Evolutionary conservation across 192 early-diverging fungal genomes (phyloP).

Genomic region (Umbelopsis isabellina): DNA sequence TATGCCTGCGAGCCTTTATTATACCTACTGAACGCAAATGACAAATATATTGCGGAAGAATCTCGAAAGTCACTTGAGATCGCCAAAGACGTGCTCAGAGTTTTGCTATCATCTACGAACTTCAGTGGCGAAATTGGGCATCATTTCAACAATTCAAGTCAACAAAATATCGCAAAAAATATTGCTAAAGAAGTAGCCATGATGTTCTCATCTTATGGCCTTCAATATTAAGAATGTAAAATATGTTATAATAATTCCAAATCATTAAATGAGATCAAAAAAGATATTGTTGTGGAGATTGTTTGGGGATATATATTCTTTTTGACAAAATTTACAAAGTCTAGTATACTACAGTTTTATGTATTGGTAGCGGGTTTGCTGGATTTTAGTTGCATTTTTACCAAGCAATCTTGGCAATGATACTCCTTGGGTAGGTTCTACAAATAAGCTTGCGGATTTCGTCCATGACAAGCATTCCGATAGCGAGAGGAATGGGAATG

Average conservation of each 20-base stretch:
- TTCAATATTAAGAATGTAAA: too few relatives aligned
- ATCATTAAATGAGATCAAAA: too few relatives aligned
- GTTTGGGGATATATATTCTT: neutral
- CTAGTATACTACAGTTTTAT: neutral
- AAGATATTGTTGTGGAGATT: too few relatives aligned
- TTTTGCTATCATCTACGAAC: neutral
- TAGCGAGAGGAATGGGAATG: constrained; percentile 56
- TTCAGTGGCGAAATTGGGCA: too few relatives aligned
- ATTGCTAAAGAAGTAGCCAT: too few relatives aligned
- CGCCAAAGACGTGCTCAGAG: neutral
- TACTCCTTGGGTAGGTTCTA: constrained; percentile 45
- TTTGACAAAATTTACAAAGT: neutral
- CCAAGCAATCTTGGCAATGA: constrained; percentile 65
- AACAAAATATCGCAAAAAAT: too few relatives aligned
- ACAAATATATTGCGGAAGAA: neutral
- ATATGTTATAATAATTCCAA: too few relatives aligned
- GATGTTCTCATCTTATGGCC: too few relatives aligned
- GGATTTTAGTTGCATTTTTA: constrained; percentile 23
- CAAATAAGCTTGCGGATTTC: constrained; percentile 64
- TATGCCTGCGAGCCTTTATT: constrained; percentile 1
- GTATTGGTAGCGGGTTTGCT: neutral
- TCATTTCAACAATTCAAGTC: too few relatives aligned
- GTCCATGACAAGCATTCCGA: constrained; percentile 59
- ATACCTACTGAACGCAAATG: neutral
- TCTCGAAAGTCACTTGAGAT: neutral